A percentile compares a stretch with the other conserved stretches of the same genome.
phyloP scores from a whole-genome alignment of 768 basidiomycete species.

The Tephrocybe sp. region DNA sequence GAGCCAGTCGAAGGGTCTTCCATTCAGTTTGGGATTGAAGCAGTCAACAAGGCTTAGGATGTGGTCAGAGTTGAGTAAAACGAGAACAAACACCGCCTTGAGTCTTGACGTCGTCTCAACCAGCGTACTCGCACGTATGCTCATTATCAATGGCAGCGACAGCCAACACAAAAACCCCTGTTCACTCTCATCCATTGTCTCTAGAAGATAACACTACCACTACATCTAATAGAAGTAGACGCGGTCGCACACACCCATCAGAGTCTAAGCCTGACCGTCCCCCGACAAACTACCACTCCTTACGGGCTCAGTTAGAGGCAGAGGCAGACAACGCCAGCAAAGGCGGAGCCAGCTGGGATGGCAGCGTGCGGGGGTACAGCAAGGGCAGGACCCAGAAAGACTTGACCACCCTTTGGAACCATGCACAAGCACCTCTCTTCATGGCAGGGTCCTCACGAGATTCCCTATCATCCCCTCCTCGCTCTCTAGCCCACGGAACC shows the following conservation, averaged over 20 bases:
- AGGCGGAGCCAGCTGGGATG: constrained; percentile 35
- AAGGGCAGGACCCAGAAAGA: constrained; percentile 33
- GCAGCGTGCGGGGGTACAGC: constrained; percentile 55
- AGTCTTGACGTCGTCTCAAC: background rate
- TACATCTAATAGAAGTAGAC: constrained; percentile 28
- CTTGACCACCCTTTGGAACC: constrained; percentile 38
- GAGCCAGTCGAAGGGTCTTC: constrained; percentile 90
- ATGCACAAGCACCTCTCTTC: constrained; percentile 34
- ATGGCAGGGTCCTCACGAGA: constrained; percentile 40
- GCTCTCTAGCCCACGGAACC: constrained; percentile 14
- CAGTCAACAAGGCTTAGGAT: background rate
- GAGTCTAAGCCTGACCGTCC: too few species aligned
- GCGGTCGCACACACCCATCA: constrained; percentile 41
- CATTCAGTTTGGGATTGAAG: constrained; percentile 34
- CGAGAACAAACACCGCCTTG: constrained; percentile 5
- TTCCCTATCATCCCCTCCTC: constrained; percentile 11
- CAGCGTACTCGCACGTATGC: background rate
- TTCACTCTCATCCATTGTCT: constrained; percentile 71
- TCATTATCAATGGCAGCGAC: constrained; percentile 23
- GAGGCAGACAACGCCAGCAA: constrained; percentile 40
- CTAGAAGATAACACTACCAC: constrained; percentile 38
- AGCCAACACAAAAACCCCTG: constrained; percentile 48
- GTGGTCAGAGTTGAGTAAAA: background rate
- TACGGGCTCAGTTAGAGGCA: constrained; percentile 59
- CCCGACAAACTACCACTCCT: constrained; percentile 54